phyloP scores from a whole-genome alignment of 305 asterid species.

The Fraxinus floribunda region DNA sequence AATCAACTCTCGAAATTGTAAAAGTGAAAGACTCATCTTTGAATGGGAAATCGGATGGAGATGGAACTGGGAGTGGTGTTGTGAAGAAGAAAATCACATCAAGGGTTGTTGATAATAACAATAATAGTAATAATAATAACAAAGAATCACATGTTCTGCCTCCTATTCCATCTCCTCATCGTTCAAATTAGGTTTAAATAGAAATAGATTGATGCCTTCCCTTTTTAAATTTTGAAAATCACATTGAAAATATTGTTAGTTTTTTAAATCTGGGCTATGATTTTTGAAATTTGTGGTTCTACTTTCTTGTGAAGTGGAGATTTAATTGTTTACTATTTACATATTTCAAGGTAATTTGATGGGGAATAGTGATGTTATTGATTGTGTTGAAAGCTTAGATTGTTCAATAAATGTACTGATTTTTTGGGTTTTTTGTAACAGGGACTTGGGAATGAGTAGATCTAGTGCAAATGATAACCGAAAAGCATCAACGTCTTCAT shows the following conservation, averaged over 20 bases:
- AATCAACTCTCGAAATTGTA: neutral
- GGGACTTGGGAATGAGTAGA: constrained; percentile 51
- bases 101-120: constrained; percentile 50
- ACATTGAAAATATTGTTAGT: neutral
- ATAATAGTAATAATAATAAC: constrained; percentile 7
- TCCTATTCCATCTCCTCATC: constrained; percentile 64
- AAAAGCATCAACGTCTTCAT: constrained; percentile 39
- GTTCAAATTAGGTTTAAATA: constrained; percentile 24
- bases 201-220: constrained; percentile 14
- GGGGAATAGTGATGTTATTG: neutral
- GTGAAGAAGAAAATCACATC: constrained; percentile 82
- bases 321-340: neutral
- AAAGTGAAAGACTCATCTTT: constrained; percentile 47
- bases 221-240: constrained; percentile 3
- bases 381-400: constrained; percentile 12
- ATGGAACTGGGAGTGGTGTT: constrained; percentile 35
- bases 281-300: neutral
- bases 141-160: constrained; percentile 43
- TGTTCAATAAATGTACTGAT: neutral
- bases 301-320: neutral
- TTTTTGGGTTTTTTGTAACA: constrained; percentile 17
- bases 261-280: neutral
- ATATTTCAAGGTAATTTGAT: neutral
- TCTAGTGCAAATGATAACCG: constrained; percentile 38
- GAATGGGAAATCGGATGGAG: constrained; percentile 59